phyloP scores from a whole-genome alignment of 2,329 filamentous ascomycete species.

The Sarocladium oryzae region DNA sequence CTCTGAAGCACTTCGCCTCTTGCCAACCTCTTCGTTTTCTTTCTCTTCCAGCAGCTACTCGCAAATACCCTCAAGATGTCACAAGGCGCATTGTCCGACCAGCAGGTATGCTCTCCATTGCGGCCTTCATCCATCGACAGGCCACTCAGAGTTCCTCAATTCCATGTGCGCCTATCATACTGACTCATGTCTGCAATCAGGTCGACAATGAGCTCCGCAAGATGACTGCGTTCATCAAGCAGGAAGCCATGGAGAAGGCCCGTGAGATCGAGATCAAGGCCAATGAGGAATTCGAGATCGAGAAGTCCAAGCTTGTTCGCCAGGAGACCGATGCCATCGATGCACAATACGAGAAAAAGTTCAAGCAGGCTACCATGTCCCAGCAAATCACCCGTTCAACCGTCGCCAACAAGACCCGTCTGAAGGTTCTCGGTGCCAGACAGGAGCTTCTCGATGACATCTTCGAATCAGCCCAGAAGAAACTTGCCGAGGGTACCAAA shows the following conservation, averaged over 20 bases:
- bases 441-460: constrained; percentile 88
- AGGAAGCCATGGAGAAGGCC: constrained; percentile 95
- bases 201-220: constrained; percentile 98
- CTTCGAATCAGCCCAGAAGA: constrained; percentile 73
- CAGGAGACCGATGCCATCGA: constrained; percentile 94
- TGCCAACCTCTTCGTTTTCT: neutral
- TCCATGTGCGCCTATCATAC: neutral
- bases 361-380: constrained; percentile 96
- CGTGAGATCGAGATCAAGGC: constrained; percentile 97
- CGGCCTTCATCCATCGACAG: constrained; percentile 11
- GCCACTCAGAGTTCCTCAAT: constrained; percentile 12
- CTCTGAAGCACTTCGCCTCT: neutral
- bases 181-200: constrained; percentile 38
- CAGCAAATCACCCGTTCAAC: constrained; percentile 98
- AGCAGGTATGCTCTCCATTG: constrained; percentile 62
- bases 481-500: constrained; percentile 58
- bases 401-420: constrained; percentile 89
- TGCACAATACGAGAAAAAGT: constrained; percentile 92
- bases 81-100: constrained; percentile 94
- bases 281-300: constrained; percentile 97
- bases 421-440: constrained; percentile 78
- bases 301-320: constrained; percentile 97
- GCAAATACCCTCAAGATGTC: constrained; percentile 62
- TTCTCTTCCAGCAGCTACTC: constrained; percentile 11
- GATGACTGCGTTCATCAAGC: constrained; percentile 99